Conservation (phyloP, 192 early-diverging fungal species). For the Spizellomyces sp. region DNA sequence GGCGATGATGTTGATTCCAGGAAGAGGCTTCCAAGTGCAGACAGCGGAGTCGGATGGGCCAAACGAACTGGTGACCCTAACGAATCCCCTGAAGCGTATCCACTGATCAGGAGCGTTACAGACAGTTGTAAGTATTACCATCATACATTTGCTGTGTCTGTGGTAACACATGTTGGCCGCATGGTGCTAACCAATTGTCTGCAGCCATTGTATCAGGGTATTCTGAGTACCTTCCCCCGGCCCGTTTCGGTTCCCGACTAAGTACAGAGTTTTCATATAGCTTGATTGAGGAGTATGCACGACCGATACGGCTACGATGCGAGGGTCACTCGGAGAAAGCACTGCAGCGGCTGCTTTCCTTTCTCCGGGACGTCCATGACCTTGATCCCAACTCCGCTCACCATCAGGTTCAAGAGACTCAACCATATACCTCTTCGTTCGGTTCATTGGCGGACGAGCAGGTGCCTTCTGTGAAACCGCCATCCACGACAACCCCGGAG, state of each 20-base stretch:
- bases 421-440: neutral
- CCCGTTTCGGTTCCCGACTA: conserved; percentile 5
- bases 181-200: too few species aligned
- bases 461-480: neutral
- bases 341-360: conserved; percentile 50
- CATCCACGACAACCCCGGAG: conserved; percentile 18
- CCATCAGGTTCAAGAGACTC: neutral
- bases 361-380: conserved; percentile 63
- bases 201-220: too few species aligned
- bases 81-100: neutral
- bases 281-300: conserved; percentile 26
- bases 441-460: neutral
- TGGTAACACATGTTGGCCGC: too few species aligned
- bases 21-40: neutral
- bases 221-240: conserved; percentile 15
- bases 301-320: conserved; percentile 22
- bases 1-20: neutral
- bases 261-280: conserved; percentile 15
- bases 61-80: neutral
- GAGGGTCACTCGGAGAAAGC: conserved; percentile 22
- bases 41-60: conserved; percentile 9
- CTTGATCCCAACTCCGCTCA: conserved; percentile 41
- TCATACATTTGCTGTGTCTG: too few species aligned
- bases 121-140: neutral
- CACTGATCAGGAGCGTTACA: conserved; percentile 1